Conservation (phyloP, 371 early-diverging fungal genomes). For the Nosema muscidifuracis region DNA sequence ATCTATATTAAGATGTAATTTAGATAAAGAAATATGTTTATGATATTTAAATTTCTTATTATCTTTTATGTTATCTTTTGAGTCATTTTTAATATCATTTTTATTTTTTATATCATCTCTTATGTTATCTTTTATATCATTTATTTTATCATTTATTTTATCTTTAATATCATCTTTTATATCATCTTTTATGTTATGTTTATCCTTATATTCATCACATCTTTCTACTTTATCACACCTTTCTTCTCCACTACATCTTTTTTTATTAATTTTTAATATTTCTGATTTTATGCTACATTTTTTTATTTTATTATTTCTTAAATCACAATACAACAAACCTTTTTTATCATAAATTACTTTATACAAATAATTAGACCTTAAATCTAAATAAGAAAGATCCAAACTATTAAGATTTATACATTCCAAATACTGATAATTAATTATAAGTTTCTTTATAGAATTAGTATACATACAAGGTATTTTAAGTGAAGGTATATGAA, state of each 20-base stretch:
- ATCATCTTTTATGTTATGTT: not conserved
- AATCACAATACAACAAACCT: not conserved
- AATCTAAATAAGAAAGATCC: not conserved
- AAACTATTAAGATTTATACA: not conserved
- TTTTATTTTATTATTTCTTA: constrained; percentile 8
- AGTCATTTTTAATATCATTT: too few relatives aligned
- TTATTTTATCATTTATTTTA: not conserved
- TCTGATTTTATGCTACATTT: not conserved
- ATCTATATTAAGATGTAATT: too few relatives aligned
- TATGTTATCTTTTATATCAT: too few relatives aligned
- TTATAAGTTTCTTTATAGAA: not conserved
- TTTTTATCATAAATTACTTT: not conserved
- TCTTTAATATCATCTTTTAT: not conserved
- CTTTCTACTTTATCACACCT: too few relatives aligned
- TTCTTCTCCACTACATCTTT: not conserved
- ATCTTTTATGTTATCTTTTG: not conserved
- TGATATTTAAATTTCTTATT: too few relatives aligned
- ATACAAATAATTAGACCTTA: not conserved
- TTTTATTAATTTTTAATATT: not conserved
- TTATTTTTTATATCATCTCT: not conserved
- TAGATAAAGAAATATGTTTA: too few relatives aligned
- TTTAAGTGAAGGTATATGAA: not conserved
- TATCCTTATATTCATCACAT: too few relatives aligned
- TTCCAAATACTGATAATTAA: not conserved
- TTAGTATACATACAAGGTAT: not conserved